Evolutionary conservation across 176 grass and related monocot species (phyloP), one percentile per base, ranked within the genome.

Genomic region (Echinochloa phyllopogon): DNA sequence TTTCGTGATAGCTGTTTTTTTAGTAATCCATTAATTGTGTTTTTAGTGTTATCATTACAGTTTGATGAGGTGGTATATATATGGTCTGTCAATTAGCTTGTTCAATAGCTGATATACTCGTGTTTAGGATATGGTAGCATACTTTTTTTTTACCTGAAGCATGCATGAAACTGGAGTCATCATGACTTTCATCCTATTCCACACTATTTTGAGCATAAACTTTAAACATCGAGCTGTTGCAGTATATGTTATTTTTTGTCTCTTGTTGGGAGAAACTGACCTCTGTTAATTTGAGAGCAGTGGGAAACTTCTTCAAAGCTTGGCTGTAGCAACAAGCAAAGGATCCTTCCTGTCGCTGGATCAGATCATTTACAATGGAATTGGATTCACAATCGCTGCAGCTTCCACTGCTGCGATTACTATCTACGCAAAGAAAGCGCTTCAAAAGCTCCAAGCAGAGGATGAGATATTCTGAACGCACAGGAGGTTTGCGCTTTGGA

Each of bases 351-450:
- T 99, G 41, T 91, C 97, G 8, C 13, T 99, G 75, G 89, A 99
- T 67, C 94, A 99, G 79, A 90, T 99, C 47, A 89, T 99, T 63
- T 99, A 94, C 82, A 94, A 99, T 39, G 77, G 74, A 76, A 83
- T 99, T 10, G 97, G 97, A 21, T 99, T 99, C 86, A 76, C 72
- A 37, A 60, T 94, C 27, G 92, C 97, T 14, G 97, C 90, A 63
- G 80, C 89, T 84, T 93, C 97, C 52, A 99, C 97, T 24, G 97
- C 91, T 81, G 91, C 97, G 36, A 99, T 99, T 78, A 99, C 97
- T 60, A 91, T 99, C 76, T 96, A 99, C 53, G 97, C 97, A 21
- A 99, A 94, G 72, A 99, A 92, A 84, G 88, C 94, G 8, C 91
- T 99, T 51, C 94, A 96, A 82, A 95, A 85, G 41, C 82, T 99